Conservation (phyloP, 164 flowering plant species). For the Macadamia integrifolia region DNA sequence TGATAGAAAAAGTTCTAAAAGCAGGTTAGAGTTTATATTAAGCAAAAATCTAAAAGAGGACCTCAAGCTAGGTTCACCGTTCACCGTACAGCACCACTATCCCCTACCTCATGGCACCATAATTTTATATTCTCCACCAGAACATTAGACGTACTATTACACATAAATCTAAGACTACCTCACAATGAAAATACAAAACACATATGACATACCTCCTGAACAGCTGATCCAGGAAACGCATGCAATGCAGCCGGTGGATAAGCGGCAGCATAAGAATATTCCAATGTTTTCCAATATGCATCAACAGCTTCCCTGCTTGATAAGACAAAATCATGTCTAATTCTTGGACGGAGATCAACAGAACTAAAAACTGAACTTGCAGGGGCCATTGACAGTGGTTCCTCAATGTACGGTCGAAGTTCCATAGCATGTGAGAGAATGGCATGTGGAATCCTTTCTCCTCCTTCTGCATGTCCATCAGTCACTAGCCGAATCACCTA, state of each 20-base stretch:
- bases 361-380: slow-evolving; percentile 30
- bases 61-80: too few species aligned
- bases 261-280: slow-evolving; percentile 81
- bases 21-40: too few species aligned
- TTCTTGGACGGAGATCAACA: slow-evolving; percentile 66
- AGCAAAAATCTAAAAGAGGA: too few species aligned
- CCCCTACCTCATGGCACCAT: too few species aligned
- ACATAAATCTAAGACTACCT: too few species aligned
- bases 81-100: too few species aligned
- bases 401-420: slow-evolving; percentile 92
- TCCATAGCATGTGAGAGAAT: slow-evolving; percentile 67
- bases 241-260: slow-evolving; percentile 61
- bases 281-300: slow-evolving; percentile 86
- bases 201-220: slow-evolving; percentile 53
- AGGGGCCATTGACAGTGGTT: slow-evolving; percentile 46
- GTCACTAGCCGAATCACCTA: slow-evolving; percentile 70
- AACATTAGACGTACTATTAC: too few species aligned
- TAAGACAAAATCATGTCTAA: slow-evolving; percentile 79
- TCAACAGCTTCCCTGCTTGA: slow-evolving; percentile 65
- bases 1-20: too few species aligned
- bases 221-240: slow-evolving; percentile 94
- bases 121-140: too few species aligned
- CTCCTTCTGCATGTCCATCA: slow-evolving; percentile 32
- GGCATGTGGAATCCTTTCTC: slow-evolving; percentile 28
- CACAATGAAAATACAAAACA: not conserved